Conservation (phyloP, 2,329 filamentous ascomycete genomes). For the Coniella lustricola region DNA sequence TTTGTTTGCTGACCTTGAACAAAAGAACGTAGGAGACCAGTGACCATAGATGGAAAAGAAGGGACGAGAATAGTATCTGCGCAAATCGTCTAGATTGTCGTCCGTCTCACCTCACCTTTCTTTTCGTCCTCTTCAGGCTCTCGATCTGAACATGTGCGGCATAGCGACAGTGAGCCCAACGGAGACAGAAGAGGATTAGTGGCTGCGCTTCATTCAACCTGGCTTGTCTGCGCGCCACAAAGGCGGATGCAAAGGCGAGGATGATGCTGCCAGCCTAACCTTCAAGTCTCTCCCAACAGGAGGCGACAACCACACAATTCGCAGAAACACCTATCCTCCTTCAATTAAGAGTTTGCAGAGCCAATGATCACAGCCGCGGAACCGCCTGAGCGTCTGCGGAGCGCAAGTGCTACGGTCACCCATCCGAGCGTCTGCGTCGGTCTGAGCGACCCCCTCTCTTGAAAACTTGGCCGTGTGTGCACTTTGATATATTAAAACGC, state of each 20-base stretch:
- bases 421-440: no score
- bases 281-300: neutral
- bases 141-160: conserved; percentile 3
- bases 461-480: no score
- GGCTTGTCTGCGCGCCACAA: neutral
- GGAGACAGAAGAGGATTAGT: conserved; percentile 1
- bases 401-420: neutral
- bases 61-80: neutral
- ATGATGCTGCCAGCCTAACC: conserved; percentile 6
- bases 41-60: neutral
- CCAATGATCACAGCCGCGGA: no score
- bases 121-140: conserved; percentile 5
- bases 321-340: neutral
- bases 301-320: conserved; percentile 3
- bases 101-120: conserved; percentile 10
- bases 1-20: neutral
- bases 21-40: neutral
- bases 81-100: neutral
- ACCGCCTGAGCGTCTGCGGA: neutral
- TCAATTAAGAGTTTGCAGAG: no score
- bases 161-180: conserved; percentile 5
- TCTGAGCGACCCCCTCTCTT: no score
- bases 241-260: neutral
- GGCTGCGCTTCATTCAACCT: conserved; percentile 8
- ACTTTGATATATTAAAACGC: no score